Evolutionary conservation across 1,284 basidiomycete genomes (phyloP).

Genomic region (Ceratobasidium papillatum): DNA sequence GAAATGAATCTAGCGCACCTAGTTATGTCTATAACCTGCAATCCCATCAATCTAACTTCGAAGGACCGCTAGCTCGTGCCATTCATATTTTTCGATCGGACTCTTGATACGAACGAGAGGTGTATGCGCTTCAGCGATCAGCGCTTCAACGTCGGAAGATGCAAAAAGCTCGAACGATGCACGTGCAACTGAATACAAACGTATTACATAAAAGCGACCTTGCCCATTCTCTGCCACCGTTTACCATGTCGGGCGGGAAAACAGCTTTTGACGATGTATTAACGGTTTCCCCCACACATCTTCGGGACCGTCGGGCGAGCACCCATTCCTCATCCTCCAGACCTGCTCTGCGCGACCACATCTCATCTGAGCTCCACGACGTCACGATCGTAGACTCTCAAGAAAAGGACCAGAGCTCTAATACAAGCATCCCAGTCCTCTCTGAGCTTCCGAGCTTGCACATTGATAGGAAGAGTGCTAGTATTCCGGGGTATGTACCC

Average conservation of each 20-base stretch:
- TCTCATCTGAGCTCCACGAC: conserved; percentile 2
- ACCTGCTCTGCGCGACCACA: not conserved
- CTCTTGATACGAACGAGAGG: not conserved
- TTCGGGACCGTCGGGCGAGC: conserved; percentile 18
- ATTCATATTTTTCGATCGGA: not conserved
- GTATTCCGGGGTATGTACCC: conserved; percentile 27
- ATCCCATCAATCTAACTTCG: not conserved
- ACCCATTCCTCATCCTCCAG: not conserved
- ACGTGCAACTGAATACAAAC: not conserved
- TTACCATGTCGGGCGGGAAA: conserved; percentile 2
- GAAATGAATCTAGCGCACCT: not conserved
- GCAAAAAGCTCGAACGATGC: not conserved
- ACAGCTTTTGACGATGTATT: conserved; percentile 9
- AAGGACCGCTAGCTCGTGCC: not conserved
- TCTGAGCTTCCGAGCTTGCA: conserved; percentile 25
- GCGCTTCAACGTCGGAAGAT: not conserved
- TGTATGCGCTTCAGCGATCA: conserved; percentile 5
- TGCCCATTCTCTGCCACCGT: not conserved
- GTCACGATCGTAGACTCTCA: not conserved
- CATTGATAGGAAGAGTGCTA: conserved; percentile 30
- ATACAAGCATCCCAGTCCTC: not conserved
- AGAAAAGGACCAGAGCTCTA: conserved; percentile 2
- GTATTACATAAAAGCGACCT: not conserved
- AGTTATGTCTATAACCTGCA: not conserved
- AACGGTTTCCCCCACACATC: not conserved